Percentiles rank a stretch among this genome's conserved stretches.
Evolutionary conservation across 352 stramenopile species (phyloP).

Genomic region (Globisporangium viniferum): DNA sequence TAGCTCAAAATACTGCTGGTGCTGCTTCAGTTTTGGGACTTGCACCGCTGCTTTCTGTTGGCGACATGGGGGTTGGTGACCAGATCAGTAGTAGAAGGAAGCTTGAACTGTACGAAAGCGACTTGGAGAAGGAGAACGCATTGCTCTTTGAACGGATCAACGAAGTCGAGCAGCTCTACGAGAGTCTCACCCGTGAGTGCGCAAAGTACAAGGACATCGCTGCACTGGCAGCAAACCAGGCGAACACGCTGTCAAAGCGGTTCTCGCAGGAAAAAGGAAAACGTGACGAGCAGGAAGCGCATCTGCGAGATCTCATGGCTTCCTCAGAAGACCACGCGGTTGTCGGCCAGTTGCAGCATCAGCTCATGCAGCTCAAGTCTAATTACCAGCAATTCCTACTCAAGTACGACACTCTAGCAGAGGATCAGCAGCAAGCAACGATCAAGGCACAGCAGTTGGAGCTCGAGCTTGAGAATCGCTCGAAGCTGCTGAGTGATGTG

Average conservation of each 20-base stretch:
- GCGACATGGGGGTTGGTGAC: background rate
- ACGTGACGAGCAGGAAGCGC: conserved; percentile 56
- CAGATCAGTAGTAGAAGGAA: background rate
- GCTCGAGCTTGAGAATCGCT: conserved; percentile 42
- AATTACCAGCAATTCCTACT: conserved; percentile 80
- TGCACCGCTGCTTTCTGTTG: background rate
- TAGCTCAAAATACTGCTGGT: background rate
- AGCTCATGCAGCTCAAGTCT: conserved; percentile 86
- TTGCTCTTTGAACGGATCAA: conserved; percentile 62
- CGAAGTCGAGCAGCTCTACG: conserved; percentile 77
- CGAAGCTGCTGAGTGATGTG: conserved; percentile 28
- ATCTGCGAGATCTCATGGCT: conserved; percentile 65
- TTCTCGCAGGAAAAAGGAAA: conserved; percentile 39
- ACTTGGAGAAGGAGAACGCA: conserved; percentile 48
- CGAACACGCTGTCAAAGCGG: conserved; percentile 46
- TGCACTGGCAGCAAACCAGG: conserved; percentile 58
- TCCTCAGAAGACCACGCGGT: conserved; percentile 88
- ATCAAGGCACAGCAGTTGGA: conserved; percentile 65
- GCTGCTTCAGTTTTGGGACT: conserved; percentile 8
- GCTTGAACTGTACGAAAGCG: conserved; percentile 19
- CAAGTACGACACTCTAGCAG: conserved; percentile 57
- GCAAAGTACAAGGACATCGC: conserved; percentile 64
- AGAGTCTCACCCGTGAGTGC: conserved; percentile 56
- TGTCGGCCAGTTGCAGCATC: conserved; percentile 87
- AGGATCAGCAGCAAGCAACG: conserved; percentile 47